phyloP scores from a whole-genome alignment of 2,329 filamentous ascomycete genomes.

The Alternaria postmessia region DNA sequence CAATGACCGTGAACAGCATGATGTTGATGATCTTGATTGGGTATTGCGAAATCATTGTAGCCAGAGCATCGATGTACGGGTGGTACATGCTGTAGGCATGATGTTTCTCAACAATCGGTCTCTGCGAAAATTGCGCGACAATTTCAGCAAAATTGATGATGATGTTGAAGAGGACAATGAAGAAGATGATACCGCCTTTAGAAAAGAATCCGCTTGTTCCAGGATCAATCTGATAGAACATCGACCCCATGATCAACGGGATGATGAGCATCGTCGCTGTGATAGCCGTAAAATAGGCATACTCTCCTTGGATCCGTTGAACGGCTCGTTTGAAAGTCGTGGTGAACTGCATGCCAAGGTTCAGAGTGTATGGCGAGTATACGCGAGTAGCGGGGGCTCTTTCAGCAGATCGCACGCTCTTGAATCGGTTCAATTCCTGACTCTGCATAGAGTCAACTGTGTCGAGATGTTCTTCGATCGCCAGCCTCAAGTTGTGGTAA shows the following conservation, averaged over 20 bases:
- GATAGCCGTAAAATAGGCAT: background rate
- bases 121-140: constrained; percentile 59
- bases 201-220: background rate
- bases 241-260: constrained; percentile 75
- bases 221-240: constrained; percentile 71
- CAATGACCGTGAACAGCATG: constrained; percentile 49
- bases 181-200: constrained; percentile 71
- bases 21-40: constrained; percentile 54
- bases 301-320: background rate
- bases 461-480: constrained; percentile 62
- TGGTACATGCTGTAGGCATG: constrained; percentile 83
- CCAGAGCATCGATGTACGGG: constrained; percentile 78
- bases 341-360: background rate
- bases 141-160: constrained; percentile 72
- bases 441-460: background rate
- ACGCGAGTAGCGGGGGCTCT: background rate
- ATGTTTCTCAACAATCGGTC: constrained; percentile 90
- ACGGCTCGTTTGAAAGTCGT: background rate
- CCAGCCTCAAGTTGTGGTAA: constrained; percentile 57
- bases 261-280: constrained; percentile 55
- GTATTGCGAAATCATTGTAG: constrained; percentile 52
- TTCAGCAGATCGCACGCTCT: background rate
- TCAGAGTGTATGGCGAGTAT: background rate
- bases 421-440: background rate
- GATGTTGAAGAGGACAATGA: constrained; percentile 83